These are phyloP conservation scores for Trichocladium uniseriatum DNA, from an alignment of 495 filamentous ascomycete species.

Conservation along the genomic window DNA sequence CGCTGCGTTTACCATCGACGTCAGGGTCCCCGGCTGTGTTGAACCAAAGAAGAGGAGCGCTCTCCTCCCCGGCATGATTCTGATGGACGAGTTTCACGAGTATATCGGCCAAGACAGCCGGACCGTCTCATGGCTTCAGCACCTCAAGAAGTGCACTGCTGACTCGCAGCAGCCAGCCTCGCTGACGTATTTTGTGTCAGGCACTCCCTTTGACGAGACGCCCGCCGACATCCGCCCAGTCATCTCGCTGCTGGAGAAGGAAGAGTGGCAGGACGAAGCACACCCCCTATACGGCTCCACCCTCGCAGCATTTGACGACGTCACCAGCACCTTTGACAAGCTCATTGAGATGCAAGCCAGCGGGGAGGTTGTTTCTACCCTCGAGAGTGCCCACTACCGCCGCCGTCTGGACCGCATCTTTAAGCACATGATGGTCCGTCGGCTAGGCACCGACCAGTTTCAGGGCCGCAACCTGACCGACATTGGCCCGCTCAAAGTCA, in stretches of 20 bases:
- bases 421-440: slow-evolving; percentile 17
- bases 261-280: neutral
- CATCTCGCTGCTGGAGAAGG: slow-evolving; percentile 8
- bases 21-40: neutral
- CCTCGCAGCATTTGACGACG: slow-evolving; percentile 1
- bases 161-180: neutral
- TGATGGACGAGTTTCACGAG: slow-evolving; percentile 27
- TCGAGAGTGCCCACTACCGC: slow-evolving; percentile 12
- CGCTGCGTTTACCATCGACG: neutral
- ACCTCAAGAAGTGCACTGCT: slow-evolving; percentile 7
- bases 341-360: neutral
- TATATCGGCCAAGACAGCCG: slow-evolving; percentile 3
- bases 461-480: slow-evolving; percentile 12
- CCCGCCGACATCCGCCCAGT: slow-evolving; percentile 10
- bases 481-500: slow-evolving; percentile 18
- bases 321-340: slow-evolving; percentile 6
- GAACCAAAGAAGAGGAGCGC: slow-evolving; percentile 3
- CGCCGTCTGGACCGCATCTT: slow-evolving; percentile 13
- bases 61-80: slow-evolving; percentile 16
- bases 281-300: slow-evolving; percentile 8
- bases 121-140: slow-evolving; percentile 14
- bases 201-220: slow-evolving; percentile 19
- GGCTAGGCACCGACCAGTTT: slow-evolving; percentile 19
- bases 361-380: neutral
- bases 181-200: slow-evolving; percentile 21